Conservation (phyloP, 164 flowering plant species). For the Vitis cinerea region DNA sequence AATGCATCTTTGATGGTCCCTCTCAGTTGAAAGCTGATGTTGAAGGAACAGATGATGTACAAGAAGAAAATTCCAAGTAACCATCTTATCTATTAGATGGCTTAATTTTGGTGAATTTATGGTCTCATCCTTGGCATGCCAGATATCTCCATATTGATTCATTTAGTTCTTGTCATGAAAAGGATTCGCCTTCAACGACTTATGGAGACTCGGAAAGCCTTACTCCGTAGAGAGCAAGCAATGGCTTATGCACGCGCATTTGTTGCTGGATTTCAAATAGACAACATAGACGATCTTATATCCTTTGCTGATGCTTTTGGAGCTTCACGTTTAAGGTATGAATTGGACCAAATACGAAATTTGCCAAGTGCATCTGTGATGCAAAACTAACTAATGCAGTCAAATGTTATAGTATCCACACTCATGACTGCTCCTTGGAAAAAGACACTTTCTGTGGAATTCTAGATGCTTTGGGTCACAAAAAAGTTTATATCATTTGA, state of each 20-base stretch:
- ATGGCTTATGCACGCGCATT: conserved; percentile 69
- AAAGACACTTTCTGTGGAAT: background rate
- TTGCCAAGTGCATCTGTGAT: background rate
- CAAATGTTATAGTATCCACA: background rate
- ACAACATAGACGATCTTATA: conserved; percentile 47
- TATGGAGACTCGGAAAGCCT: conserved; percentile 50
- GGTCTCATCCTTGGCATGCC: background rate
- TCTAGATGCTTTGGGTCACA: background rate
- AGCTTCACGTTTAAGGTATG: conserved; percentile 63
- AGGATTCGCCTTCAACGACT: conserved; percentile 59
- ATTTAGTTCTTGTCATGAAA: conserved; percentile 12
- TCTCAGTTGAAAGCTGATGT: too few species aligned
- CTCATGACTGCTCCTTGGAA: background rate
- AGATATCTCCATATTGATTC: conserved; percentile 1
- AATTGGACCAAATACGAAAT: background rate
- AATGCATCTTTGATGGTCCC: too few species aligned
- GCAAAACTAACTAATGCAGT: background rate
- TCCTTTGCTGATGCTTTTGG: conserved; percentile 64
- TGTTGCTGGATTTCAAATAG: conserved; percentile 62
- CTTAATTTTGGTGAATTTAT: background rate
- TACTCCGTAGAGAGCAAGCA: conserved; percentile 64
- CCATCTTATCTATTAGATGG: background rate
- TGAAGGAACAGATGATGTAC: conserved; percentile 16
- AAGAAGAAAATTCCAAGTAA: conserved; percentile 64
- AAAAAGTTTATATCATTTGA: background rate